phyloP scores from a whole-genome alignment of 1,284 basidiomycete species.

The Trametes sp. region DNA sequence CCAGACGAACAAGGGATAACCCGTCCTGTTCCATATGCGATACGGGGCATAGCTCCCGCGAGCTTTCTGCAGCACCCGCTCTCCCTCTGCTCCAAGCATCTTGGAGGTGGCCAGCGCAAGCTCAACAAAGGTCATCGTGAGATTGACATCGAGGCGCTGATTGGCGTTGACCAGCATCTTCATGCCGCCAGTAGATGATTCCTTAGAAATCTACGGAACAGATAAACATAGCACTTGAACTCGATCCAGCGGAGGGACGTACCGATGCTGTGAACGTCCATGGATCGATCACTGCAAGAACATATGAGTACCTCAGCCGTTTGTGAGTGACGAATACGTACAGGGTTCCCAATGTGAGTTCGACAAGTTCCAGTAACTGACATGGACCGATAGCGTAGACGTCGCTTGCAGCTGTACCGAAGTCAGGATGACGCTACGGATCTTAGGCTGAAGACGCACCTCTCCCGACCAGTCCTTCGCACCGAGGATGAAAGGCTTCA shows the following conservation, averaged over 20 bases:
- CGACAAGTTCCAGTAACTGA: constrained; percentile 97
- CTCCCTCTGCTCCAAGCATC: constrained; percentile 79
- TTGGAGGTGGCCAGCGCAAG: constrained; percentile 80
- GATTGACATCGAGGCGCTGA: constrained; percentile 90
- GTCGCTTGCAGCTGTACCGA: constrained; percentile 76
- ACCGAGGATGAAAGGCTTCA: constrained; percentile 86
- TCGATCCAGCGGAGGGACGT: constrained; percentile 33
- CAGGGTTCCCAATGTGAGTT: constrained; percentile 99
- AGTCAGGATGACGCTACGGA: constrained; percentile 7
- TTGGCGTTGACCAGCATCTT: constrained; percentile 76
- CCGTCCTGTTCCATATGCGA: constrained; percentile 91
- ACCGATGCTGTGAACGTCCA: constrained; percentile 90
- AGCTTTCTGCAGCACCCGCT: constrained; percentile 72
- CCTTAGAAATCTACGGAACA: constrained; percentile 56
- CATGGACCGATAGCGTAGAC: constrained; percentile 80
- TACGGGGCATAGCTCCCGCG: constrained; percentile 94
- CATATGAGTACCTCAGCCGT: background rate
- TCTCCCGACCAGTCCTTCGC: constrained; percentile 96
- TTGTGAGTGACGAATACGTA: constrained; percentile 44
- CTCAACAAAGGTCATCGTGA: constrained; percentile 93
- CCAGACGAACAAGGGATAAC: constrained; percentile 84
- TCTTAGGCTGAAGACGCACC: constrained; percentile 50
- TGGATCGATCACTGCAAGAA: constrained; percentile 85
- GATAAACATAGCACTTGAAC: background rate
- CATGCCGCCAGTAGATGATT: constrained; percentile 61